Evolutionary conservation across 1,284 basidiomycete genomes (phyloP), one percentile per base, ranked within the genome.

Genomic region (Leccinum pallidistipes): DNA sequence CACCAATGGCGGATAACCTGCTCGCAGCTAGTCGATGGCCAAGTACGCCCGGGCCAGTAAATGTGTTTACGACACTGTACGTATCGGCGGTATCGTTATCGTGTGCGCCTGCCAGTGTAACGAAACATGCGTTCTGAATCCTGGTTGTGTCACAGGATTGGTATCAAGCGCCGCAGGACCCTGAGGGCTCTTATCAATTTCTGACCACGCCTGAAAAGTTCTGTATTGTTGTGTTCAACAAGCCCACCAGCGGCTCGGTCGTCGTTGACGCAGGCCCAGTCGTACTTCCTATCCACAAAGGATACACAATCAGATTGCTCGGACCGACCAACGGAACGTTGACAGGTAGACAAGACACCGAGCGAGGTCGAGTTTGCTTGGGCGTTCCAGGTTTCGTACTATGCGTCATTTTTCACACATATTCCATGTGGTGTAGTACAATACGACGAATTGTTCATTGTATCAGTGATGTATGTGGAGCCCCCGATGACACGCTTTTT

Each of bases 11-110:
- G 43, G 67, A 79, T 9, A 80, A 80, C 45, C 73, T 80, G 9
- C 73, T 80, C 8, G 81, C 78, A 21, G 79, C 80, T 8, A 85
- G 84, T 0, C 64, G 63, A 47, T 86, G 10, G 84, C 73, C 57
- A 72, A 77, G 53, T 76, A 79, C 45, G 78, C 24, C 24, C 24
- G 24, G 2, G 24, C 81, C 3, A 82, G 83, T 16, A 72, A 77
- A 1, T 84, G 83, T 40, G 76, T 86, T 14, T 86, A 83, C 56
- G 77, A 77, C 53, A 85, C 83, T 3, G 83, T 82, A 60, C 16
- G 79, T 72, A 2, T 34, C 43, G 3, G 36, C n/a, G 1, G 27
- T 1, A 7, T 31, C 5, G 40, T 29, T 50, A 45, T 45, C 43
- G 18, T 29, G 5, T 29, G 49, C 49, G 14, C 24, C 12, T 3